Conservation (phyloP, 345 rosid species). For the Trapa incisa region DNA sequence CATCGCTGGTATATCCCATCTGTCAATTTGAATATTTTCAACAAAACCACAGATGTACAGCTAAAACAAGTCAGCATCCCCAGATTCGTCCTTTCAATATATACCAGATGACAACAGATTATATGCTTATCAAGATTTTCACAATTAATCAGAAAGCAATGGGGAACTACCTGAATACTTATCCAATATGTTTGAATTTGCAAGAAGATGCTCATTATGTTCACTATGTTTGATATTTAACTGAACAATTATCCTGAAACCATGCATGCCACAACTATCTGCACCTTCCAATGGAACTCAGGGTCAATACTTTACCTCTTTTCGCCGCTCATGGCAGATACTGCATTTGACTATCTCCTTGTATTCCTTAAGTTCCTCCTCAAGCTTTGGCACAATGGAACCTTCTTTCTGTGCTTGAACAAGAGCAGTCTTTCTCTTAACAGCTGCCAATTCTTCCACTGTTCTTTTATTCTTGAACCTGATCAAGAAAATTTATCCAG, state of each 20-base stretch:
- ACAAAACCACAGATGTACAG: not conserved
- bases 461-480: constrained; percentile 72
- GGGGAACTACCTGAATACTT: not conserved
- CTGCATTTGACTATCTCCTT: constrained; percentile 84
- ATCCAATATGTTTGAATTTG: not conserved
- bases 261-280: not conserved
- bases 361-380: constrained; percentile 71
- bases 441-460: constrained; percentile 65
- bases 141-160: constrained; percentile 1
- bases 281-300: not conserved
- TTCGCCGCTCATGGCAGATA: constrained; percentile 70
- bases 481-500: constrained; percentile 4
- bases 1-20: not conserved
- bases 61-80: not conserved
- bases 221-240: not conserved
- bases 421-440: constrained; percentile 44
- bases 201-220: not conserved
- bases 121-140: not conserved
- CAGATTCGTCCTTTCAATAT: not conserved
- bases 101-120: not conserved
- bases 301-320: constrained; percentile 46
- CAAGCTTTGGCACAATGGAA: constrained; percentile 62
- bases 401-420: constrained; percentile 58
- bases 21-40: not conserved
- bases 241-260: not conserved